These are phyloP conservation scores for Acanthamoeba rhysodes DNA, from an alignment of 208 protist genomes.

Conservation along the genomic window DNA sequence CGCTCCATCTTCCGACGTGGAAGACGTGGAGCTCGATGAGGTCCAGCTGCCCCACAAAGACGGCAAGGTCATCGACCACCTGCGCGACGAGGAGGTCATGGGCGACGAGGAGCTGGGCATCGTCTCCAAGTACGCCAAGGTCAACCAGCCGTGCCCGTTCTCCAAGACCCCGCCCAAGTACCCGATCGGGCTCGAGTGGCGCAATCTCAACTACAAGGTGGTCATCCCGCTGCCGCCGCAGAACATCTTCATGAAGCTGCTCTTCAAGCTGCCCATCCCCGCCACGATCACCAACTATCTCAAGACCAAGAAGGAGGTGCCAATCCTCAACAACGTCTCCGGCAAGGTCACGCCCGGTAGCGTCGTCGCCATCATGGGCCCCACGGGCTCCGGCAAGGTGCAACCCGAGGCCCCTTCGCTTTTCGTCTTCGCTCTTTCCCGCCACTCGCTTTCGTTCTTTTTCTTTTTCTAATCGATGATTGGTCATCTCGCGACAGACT, in stretches of 20 bases:
- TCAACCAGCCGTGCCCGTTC: constrained; percentile 73
- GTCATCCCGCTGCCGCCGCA: constrained; percentile 64
- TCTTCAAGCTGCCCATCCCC: constrained; percentile 72
- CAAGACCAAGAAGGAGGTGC: constrained; percentile 72
- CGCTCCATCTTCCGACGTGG: not conserved
- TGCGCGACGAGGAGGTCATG: not conserved
- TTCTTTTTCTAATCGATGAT: constrained; percentile 21
- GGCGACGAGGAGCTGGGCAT: constrained; percentile 46
- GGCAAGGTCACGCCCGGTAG: constrained; percentile 68
- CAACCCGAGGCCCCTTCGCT: not conserved
- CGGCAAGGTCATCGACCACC: not conserved
- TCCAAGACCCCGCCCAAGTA: constrained; percentile 54
- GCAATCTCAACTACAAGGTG: constrained; percentile 73
- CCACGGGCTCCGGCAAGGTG: constrained; percentile 74
- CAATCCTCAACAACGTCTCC: constrained; percentile 76
- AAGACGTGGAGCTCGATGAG: not conserved
- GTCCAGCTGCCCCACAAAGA: not conserved
- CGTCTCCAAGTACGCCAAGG: constrained; percentile 71
- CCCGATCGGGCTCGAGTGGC: constrained; percentile 68
- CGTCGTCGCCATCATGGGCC: constrained; percentile 82
- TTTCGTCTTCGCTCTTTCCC: not conserved
- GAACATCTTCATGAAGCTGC: constrained; percentile 28
- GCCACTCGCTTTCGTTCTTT: not conserved
- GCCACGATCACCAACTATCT: constrained; percentile 25
- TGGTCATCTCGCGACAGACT: constrained; percentile 3